These are phyloP conservation scores for Aphanocladium album DNA, from an alignment of 2,329 filamentous ascomycete genomes.

Conservation along the genomic window DNA sequence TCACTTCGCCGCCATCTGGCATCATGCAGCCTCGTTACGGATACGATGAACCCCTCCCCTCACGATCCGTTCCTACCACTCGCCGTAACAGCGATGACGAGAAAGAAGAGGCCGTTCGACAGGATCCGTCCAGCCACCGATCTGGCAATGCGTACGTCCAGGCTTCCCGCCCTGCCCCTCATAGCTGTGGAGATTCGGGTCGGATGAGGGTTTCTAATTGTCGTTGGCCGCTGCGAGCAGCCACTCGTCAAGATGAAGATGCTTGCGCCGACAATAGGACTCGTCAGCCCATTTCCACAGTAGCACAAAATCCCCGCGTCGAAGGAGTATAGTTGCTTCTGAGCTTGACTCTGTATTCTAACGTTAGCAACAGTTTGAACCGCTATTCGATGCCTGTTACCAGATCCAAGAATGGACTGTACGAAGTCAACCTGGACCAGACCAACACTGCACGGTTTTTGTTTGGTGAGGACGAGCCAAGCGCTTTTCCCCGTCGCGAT, in stretches of 20 bases:
- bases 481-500: slow-evolving; percentile 45
- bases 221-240: no score
- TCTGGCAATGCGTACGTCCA: slow-evolving; percentile 72
- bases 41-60: slow-evolving; percentile 49
- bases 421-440: slow-evolving; percentile 66
- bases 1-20: slow-evolving; percentile 70
- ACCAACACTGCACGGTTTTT: slow-evolving; percentile 83
- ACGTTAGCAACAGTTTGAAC: slow-evolving; percentile 58
- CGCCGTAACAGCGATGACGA: slow-evolving; percentile 89
- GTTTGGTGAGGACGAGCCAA: slow-evolving; percentile 70
- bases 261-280: no score
- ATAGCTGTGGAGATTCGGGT: no score
- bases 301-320: neutral
- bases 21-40: slow-evolving; percentile 55
- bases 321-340: neutral
- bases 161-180: no score
- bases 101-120: slow-evolving; percentile 68
- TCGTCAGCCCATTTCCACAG: neutral
- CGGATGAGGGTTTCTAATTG: no score
- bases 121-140: slow-evolving; percentile 66
- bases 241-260: no score
- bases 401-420: slow-evolving; percentile 60
- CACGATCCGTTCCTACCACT: slow-evolving; percentile 80
- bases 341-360: neutral
- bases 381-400: slow-evolving; percentile 93